Evolutionary conservation across 495 filamentous ascomycete genomes (phyloP).

Genomic region (Cudoniella acicularis): DNA sequence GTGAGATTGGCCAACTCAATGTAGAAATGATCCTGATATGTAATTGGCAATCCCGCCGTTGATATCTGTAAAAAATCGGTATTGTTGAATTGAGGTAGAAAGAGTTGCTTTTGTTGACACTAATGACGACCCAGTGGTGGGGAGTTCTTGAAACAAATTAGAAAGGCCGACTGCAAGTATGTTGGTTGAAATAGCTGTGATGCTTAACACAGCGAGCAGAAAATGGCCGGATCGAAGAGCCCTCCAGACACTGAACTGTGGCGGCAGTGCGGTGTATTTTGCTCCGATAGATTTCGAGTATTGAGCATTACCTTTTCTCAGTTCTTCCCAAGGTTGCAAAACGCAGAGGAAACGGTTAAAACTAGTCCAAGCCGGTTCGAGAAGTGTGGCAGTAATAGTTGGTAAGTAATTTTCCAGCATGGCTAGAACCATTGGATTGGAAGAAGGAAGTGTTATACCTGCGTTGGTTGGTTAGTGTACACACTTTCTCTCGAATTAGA

Average conservation of each 20-base stretch:
- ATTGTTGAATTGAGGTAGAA: background rate
- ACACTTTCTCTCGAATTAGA: background rate
- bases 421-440: constrained; percentile 31
- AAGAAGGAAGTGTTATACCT: constrained; percentile 39
- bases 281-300: constrained; percentile 29
- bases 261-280: constrained; percentile 41
- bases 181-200: constrained; percentile 35
- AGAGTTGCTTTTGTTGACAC: background rate
- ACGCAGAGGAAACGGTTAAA: constrained; percentile 40
- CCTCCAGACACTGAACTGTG: constrained; percentile 36
- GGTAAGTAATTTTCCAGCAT: constrained; percentile 43
- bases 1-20: too few relatives aligned
- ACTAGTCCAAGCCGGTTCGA: constrained; percentile 45
- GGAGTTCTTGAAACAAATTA: constrained; percentile 30
- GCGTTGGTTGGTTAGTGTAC: background rate
- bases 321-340: constrained; percentile 40
- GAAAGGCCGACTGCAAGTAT: constrained; percentile 34
- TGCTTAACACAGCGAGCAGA: constrained; percentile 32
- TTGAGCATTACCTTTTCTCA: constrained; percentile 29
- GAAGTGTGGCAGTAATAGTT: constrained; percentile 37
- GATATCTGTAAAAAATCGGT: too few relatives aligned
- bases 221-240: constrained; percentile 36
- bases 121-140: background rate
- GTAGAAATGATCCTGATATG: too few relatives aligned
- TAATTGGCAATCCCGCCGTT: too few relatives aligned